Evolutionary conservation across 2,329 filamentous ascomycete genomes (phyloP).

Genomic region (Trichocomaceae sp.): DNA sequence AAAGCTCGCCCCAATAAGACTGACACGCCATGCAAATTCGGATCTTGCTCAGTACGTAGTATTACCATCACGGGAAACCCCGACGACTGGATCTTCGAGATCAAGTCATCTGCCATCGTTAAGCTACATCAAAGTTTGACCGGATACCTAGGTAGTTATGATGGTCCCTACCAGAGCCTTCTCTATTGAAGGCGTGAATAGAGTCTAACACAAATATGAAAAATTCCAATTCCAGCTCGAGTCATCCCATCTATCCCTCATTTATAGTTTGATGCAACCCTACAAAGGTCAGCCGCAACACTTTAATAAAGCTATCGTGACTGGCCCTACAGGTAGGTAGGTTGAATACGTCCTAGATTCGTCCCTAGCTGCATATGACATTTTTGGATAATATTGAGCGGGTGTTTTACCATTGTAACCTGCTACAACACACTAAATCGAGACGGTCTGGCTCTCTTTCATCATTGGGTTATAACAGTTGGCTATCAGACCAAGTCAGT

Average conservation of each 20-base stretch:
- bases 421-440: constrained; percentile 5
- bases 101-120: constrained; percentile 25
- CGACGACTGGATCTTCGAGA: constrained; percentile 20
- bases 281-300: not conserved
- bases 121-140: constrained; percentile 21
- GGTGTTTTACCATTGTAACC: not conserved
- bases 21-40: constrained; percentile 1
- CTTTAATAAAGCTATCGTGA: not conserved
- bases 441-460: constrained; percentile 8
- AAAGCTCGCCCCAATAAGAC: not conserved
- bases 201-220: constrained; percentile 20
- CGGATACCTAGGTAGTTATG: constrained; percentile 18
- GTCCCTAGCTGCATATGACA: constrained; percentile 4
- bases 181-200: constrained; percentile 22
- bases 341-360: constrained; percentile 19
- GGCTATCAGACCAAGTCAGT: not conserved
- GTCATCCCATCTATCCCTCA: too few species aligned
- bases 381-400: not conserved
- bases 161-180: constrained; percentile 24
- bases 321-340: constrained; percentile 20
- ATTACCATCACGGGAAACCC: constrained; percentile 2
- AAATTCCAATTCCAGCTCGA: constrained; percentile 26
- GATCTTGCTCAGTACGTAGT: not conserved
- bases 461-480: constrained; percentile 1
- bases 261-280: constrained; percentile 9